Conservation (phyloP, 2,329 filamentous ascomycete genomes). For the Karstenula rhodostoma region DNA sequence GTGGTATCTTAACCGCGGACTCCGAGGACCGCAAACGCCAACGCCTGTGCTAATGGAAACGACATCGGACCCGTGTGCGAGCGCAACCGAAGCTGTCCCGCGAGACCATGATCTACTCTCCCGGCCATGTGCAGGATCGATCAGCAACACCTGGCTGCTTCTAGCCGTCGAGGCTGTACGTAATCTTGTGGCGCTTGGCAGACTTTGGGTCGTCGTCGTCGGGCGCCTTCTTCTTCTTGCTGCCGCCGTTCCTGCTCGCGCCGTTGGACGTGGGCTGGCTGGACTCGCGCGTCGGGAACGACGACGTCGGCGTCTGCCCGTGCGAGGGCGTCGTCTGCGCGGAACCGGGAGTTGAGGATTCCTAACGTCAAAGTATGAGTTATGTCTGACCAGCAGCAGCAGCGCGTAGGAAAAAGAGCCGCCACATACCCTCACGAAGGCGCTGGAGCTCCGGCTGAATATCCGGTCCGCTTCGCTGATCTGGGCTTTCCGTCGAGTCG, state of each 20-base stretch:
- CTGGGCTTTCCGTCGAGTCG: slow-evolving; percentile 67
- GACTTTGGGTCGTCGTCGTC: slow-evolving; percentile 58
- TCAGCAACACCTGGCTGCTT: slow-evolving; percentile 21
- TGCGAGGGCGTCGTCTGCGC: slow-evolving; percentile 54
- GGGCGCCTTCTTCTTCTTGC: slow-evolving; percentile 57
- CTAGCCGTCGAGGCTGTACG: slow-evolving; percentile 54
- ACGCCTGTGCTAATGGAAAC: slow-evolving; percentile 1
- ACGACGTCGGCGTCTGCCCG: slow-evolving; percentile 57
- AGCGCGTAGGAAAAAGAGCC: not conserved
- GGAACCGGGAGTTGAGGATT: slow-evolving; percentile 50
- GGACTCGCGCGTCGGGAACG: slow-evolving; percentile 56
- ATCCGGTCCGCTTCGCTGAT: slow-evolving; percentile 76
- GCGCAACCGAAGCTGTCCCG: not conserved
- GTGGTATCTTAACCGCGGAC: slow-evolving; percentile 7
- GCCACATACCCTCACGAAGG: slow-evolving; percentile 46
- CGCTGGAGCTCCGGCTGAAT: slow-evolving; percentile 62
- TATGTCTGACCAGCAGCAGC: not conserved
- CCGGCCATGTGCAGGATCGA: not conserved
- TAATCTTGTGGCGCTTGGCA: slow-evolving; percentile 59
- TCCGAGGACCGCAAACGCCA: not conserved
- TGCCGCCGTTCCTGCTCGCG: slow-evolving; percentile 48
- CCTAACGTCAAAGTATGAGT: slow-evolving; percentile 36
- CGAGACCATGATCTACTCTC: not conserved
- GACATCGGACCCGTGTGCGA: not conserved
- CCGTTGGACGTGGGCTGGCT: slow-evolving; percentile 54